phyloP scores from a whole-genome alignment of 768 basidiomycete species.

The Leccinum variicolor region DNA sequence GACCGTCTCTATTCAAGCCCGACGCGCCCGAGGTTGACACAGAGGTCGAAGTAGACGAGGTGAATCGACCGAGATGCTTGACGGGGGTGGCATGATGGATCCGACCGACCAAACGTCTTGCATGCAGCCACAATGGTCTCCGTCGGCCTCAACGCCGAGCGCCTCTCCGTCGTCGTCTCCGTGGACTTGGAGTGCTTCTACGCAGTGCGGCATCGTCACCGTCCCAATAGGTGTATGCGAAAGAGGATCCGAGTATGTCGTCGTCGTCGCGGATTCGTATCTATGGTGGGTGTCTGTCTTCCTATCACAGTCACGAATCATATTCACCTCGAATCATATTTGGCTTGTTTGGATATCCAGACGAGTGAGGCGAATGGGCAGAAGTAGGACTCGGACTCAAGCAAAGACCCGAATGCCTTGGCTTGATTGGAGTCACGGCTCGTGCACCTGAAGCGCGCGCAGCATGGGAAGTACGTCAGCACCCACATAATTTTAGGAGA shows the following conservation, averaged over 20 bases:
- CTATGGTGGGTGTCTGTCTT: constrained; percentile 23
- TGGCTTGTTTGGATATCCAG: constrained; percentile 1
- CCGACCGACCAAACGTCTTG: constrained; percentile 4
- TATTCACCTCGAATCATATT: constrained; percentile 1
- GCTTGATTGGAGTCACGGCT: constrained; percentile 7
- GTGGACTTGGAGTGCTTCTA: constrained; percentile 5
- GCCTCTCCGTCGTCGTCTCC: constrained; percentile 10
- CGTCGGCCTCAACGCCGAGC: not conserved
- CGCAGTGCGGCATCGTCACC: no score
- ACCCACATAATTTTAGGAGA: not conserved
- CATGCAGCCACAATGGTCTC: not conserved
- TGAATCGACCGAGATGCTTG: constrained; percentile 12
- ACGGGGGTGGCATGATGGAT: constrained; percentile 13
- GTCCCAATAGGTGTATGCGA: constrained; percentile 25
- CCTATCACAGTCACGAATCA: no score
- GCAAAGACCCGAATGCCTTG: not conserved
- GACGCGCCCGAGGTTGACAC: not conserved
- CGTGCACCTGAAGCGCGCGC: not conserved
- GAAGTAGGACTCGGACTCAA: no score
- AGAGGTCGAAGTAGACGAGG: constrained; percentile 5
- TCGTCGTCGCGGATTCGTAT: constrained; percentile 27
- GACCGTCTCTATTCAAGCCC: not conserved
- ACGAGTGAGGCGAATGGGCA: not conserved
- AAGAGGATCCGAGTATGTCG: constrained; percentile 26
- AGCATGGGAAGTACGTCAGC: constrained; percentile 3